A percentile compares a stretch with the other conserved stretches of the same genome.
phyloP scores from a whole-genome alignment of 176 grass and related monocot species.

The Ananas comosus region DNA sequence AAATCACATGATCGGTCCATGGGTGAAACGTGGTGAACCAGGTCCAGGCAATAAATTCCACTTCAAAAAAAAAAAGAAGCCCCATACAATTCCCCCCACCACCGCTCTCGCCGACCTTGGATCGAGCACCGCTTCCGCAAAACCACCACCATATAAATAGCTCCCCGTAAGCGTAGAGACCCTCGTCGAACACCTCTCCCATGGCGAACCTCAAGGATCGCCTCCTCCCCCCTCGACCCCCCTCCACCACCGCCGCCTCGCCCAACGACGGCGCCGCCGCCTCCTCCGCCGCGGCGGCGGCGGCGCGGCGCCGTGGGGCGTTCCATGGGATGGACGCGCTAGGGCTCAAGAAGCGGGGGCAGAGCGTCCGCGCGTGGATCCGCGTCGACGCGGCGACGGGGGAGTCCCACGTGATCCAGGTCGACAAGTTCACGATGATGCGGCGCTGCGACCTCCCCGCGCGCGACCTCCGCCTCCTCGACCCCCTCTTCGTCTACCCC shows the following conservation, averaged over 20 bases:
- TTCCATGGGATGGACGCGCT: constrained; percentile 42
- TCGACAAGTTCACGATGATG: constrained; percentile 93
- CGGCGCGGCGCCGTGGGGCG: not conserved
- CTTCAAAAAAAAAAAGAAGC: too few relatives aligned
- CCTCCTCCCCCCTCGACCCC: constrained; percentile 24
- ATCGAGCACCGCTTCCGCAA: too few relatives aligned
- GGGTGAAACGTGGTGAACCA: too few relatives aligned
- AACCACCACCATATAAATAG: too few relatives aligned
- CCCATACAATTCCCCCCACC: too few relatives aligned
- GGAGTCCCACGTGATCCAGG: constrained; percentile 51
- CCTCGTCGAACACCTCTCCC: not conserved
- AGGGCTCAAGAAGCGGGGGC: constrained; percentile 71
- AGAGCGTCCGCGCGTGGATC: constrained; percentile 75
- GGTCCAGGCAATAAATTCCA: too few relatives aligned
- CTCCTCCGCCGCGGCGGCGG: constrained; percentile 25
- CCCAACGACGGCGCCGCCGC: constrained; percentile 23
- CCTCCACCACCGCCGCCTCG: not conserved
- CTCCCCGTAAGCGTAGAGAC: too few relatives aligned
- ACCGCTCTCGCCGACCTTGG: too few relatives aligned
- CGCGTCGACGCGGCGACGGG: constrained; percentile 64
- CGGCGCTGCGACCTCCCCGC: constrained; percentile 90
- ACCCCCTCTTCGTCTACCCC: constrained; percentile 94
- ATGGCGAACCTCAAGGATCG: constrained; percentile 20
- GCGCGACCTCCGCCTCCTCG: constrained; percentile 91
- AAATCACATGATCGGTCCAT: too few relatives aligned